Evolutionary conservation across 2,329 filamentous ascomycete genomes (phyloP).

Genomic region (Paecilomyces sp.): DNA sequence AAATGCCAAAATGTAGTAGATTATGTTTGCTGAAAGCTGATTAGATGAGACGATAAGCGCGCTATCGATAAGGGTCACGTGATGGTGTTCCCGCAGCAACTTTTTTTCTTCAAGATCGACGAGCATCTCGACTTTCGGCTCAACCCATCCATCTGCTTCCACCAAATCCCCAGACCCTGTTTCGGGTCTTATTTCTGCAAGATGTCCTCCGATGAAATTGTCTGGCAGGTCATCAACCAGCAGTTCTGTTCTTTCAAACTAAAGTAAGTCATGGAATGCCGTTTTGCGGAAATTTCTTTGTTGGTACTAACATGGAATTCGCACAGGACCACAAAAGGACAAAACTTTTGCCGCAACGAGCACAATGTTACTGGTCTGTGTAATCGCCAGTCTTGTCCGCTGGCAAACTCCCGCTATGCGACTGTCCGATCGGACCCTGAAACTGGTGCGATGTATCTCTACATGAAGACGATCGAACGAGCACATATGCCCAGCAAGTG

Average conservation of each 20-base stretch:
- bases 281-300: constrained; percentile 6
- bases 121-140: constrained; percentile 6
- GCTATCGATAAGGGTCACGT: constrained; percentile 28
- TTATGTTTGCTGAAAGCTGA: neutral
- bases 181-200: constrained; percentile 5
- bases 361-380: constrained; percentile 80
- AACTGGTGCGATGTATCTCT: constrained; percentile 81
- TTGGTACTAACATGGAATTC: constrained; percentile 4
- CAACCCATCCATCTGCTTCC: constrained; percentile 5
- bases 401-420: constrained; percentile 88
- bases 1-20: neutral
- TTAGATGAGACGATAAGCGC: neutral
- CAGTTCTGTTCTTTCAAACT: constrained; percentile 94
- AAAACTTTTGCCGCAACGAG: constrained; percentile 94
- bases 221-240: constrained; percentile 95
- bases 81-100: constrained; percentile 14
- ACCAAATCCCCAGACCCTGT: constrained; percentile 8
- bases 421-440: constrained; percentile 77
- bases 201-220: constrained; percentile 92
- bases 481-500: constrained; percentile 81
- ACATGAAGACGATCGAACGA: constrained; percentile 93
- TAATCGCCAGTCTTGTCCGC: constrained; percentile 80
- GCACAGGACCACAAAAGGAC: constrained; percentile 67
- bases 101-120: constrained; percentile 23
- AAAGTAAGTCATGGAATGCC: constrained; percentile 51